These are phyloP conservation scores for Geotrichum fermentans DNA, from an alignment of 1,139 yeast genomes.

Conservation along the genomic window DNA sequence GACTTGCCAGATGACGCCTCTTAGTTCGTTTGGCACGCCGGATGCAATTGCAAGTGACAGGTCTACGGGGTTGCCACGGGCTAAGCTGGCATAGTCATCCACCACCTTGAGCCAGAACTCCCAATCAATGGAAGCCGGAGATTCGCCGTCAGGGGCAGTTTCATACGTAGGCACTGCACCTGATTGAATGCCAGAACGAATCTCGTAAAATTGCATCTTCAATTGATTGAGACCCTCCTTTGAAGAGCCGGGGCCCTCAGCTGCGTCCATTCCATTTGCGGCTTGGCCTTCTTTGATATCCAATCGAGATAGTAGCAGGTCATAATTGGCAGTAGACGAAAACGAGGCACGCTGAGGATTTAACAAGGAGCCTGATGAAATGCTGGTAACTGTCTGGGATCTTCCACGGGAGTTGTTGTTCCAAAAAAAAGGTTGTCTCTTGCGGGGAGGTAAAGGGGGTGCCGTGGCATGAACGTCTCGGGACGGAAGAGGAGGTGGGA, in stretches of 20 bases:
- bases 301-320: conserved; percentile 46
- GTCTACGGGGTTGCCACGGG: conserved; percentile 54
- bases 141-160: conserved; percentile 30
- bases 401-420: conserved; percentile 24
- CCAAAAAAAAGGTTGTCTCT: conserved; percentile 37
- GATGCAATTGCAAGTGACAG: conserved; percentile 57
- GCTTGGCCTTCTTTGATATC: conserved; percentile 43
- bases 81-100: conserved; percentile 65
- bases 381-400: conserved; percentile 20
- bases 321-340: conserved; percentile 40
- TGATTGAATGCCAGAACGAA: conserved; percentile 21
- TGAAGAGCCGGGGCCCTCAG: conserved; percentile 31
- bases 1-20: conserved; percentile 91
- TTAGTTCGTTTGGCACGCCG: conserved; percentile 79
- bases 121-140: conserved; percentile 38
- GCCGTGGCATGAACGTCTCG: conserved; percentile 18
- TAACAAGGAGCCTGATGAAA: conserved; percentile 26
- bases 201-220: conserved; percentile 45
- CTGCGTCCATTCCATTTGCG: conserved; percentile 32
- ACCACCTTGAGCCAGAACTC: conserved; percentile 83
- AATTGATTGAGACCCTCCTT: conserved; percentile 44
- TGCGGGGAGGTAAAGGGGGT: conserved; percentile 35
- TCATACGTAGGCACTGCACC: background rate
- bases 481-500: conserved; percentile 22
- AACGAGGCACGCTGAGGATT: conserved; percentile 19